Evolutionary conservation across 208 protist species (phyloP).

Genomic region (Phytomonas francai): DNA sequence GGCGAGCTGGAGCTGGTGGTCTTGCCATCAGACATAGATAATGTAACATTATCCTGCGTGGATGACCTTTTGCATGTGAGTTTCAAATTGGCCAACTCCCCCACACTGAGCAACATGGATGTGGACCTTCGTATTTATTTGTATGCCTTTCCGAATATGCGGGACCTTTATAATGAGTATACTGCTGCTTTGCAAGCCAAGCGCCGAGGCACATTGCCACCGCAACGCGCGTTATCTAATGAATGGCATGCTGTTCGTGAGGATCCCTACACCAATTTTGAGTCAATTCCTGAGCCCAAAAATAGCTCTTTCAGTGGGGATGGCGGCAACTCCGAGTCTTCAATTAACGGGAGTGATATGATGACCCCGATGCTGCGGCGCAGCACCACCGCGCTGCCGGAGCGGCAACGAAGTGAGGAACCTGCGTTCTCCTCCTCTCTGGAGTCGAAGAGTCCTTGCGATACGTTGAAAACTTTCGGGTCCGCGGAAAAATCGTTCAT

Average conservation of each 20-base stretch:
- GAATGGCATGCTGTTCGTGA: background rate
- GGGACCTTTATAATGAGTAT: slow-evolving; percentile 14
- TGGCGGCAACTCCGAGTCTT: background rate
- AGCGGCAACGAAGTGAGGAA: background rate
- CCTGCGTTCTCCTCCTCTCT: background rate
- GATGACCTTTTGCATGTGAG: slow-evolving; percentile 22
- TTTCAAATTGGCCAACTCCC: slow-evolving; percentile 25
- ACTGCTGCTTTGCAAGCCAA: slow-evolving; percentile 9
- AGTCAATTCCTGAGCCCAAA: background rate
- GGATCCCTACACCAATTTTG: background rate
- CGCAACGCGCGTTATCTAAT: background rate
- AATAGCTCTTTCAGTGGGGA: background rate
- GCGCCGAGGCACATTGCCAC: background rate
- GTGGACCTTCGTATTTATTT: slow-evolving; percentile 27
- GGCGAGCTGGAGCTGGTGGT: slow-evolving; percentile 12
- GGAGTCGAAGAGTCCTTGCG: background rate
- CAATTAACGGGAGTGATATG: background rate
- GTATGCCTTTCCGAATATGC: slow-evolving; percentile 18
- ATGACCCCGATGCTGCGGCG: background rate
- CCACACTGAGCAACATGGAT: slow-evolving; percentile 23
- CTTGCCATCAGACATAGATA: slow-evolving; percentile 15
- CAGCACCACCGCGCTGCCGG: background rate
- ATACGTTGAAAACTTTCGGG: background rate
- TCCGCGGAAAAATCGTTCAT: background rate
- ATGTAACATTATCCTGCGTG: slow-evolving; percentile 18